Percentiles rank a stretch among this genome's conserved stretches.
Conservation (phyloP, 2,329 filamentous ascomycete genomes). For the Tolypocladium pustulatum region DNA sequence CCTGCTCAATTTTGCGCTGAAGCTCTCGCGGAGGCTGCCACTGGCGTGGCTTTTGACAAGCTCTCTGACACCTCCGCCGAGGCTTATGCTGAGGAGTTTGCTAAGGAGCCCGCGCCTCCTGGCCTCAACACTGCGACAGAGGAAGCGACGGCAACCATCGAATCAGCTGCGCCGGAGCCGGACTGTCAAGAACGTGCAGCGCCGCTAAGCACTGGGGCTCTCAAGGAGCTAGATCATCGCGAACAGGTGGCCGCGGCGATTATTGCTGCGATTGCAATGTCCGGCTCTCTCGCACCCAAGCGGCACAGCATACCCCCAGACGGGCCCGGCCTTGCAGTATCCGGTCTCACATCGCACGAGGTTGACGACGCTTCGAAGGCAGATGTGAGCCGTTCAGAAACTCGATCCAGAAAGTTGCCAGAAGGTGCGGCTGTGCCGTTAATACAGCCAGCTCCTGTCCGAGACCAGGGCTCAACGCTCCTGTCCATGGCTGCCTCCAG, state of each 20-base stretch:
- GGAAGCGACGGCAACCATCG: not conserved
- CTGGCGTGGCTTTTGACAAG: conserved; percentile 1
- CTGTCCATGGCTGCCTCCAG: not conserved
- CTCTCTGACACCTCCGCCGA: not conserved
- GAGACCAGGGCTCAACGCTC: not conserved
- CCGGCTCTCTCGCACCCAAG: not conserved
- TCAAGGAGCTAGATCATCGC: not conserved
- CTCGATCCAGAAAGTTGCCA: not conserved
- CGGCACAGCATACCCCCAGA: not conserved
- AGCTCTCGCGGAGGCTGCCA: not conserved
- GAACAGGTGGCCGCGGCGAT: not conserved
- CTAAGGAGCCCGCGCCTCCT: not conserved
- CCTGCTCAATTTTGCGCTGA: not conserved
- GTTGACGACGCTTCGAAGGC: not conserved
- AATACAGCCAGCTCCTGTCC: no score
- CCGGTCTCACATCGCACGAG: no score
- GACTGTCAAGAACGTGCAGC: not conserved
- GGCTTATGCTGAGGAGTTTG: conserved; percentile 1
- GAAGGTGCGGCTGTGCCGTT: no score
- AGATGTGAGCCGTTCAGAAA: not conserved
- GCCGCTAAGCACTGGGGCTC: not conserved
- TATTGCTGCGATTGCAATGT: not conserved
- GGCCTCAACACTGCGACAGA: not conserved
- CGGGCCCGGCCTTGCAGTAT: not conserved
- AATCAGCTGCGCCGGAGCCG: not conserved